Base-by-base conservation (phyloP, 2,329 filamentous ascomycete species). In the Ophiostoma himal-ulmi region DNA sequence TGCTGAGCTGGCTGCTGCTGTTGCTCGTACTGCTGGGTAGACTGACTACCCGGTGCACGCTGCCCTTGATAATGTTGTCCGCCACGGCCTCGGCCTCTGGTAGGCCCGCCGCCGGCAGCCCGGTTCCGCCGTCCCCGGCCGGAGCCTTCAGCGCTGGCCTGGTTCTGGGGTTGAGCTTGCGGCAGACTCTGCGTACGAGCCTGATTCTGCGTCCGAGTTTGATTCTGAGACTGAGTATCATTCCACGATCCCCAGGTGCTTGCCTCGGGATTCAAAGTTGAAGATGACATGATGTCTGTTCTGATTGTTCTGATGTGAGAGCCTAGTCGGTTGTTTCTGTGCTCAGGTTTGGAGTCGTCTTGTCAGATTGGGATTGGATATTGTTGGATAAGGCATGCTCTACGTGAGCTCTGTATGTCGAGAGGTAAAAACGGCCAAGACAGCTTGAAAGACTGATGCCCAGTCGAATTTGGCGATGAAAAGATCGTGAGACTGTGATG, bases 321-420 rank as follows among this genome's bases (percentile, higher is more conserved):
- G 48, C n/a, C 37, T 68, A 13, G 64, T 67, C 64, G 39, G 64
- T 26, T 67, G 64, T 75, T 84, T 85, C 78, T 69, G 81, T 67
- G 34, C n/a, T 67, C 44, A 37, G 22, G 44, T 69, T 36, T 68
- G 72, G 26, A 62, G 57, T 30, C 26, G 57, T 62, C 52, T 70
- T 69, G 67, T 60, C 3, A 22, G 7, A 37, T 54, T 1, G 11
- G 36, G 39, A 67, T 66, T n/a, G 37, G 34, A 57, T 62, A 20
- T 30, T 54, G 34, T 62, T 30, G 30, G 20, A 30, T 44, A 22
- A 52, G 52, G 14, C 34, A 52, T 41, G 60, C 60, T 65, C 60
- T 39, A 37, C 39, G 34, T 37, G 34, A 34, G 14, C 20, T 48
- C 11, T 44, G 10, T 44, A 17, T 44, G 7, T 1, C 11, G 26